These are phyloP conservation scores for Tulasnella sp. DNA, from an alignment of 768 basidiomycete genomes.

Conservation along the genomic window DNA sequence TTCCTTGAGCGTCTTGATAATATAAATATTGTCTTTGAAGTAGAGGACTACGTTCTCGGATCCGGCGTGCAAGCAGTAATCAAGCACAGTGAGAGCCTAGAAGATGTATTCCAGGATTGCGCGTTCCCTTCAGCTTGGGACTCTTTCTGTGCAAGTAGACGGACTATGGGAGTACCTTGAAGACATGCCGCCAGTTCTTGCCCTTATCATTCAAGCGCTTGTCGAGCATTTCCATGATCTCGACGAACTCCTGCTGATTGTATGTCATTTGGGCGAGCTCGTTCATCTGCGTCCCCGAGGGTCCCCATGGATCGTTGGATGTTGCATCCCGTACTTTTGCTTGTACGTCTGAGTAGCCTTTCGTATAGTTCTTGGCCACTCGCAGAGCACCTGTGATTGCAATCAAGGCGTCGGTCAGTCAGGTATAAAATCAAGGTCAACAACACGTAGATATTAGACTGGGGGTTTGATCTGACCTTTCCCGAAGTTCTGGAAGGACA, in stretches of 20 bases:
- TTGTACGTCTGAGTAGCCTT: slow-evolving; percentile 85
- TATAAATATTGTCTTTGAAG: slow-evolving; percentile 93
- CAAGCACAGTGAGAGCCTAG: slow-evolving; percentile 83
- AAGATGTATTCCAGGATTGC: neutral
- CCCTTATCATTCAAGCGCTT: slow-evolving; percentile 98
- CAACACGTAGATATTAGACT: neutral
- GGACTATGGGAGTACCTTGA: slow-evolving; percentile 54
- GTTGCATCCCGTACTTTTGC: slow-evolving; percentile 94
- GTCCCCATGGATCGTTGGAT: slow-evolving; percentile 97
- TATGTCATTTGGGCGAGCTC: slow-evolving; percentile 94
- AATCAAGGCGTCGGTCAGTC: neutral
- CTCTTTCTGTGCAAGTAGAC: neutral
- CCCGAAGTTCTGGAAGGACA: slow-evolving; percentile 65
- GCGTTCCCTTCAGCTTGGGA: neutral
- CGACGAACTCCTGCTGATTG: slow-evolving; percentile 97
- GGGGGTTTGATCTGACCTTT: slow-evolving; percentile 33
- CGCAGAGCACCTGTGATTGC: slow-evolving; percentile 44
- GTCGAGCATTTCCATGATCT: slow-evolving; percentile 99
- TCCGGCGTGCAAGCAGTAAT: slow-evolving; percentile 91
- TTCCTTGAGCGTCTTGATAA: slow-evolving; percentile 98
- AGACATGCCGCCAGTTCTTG: slow-evolving; percentile 99
- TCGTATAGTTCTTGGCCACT: slow-evolving; percentile 91
- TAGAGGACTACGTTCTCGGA: slow-evolving; percentile 98
- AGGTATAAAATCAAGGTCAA: neutral
- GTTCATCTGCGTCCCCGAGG: slow-evolving; percentile 97